Conservation (phyloP, 169 alveolate species). For the Toxoplasma gondii region DNA sequence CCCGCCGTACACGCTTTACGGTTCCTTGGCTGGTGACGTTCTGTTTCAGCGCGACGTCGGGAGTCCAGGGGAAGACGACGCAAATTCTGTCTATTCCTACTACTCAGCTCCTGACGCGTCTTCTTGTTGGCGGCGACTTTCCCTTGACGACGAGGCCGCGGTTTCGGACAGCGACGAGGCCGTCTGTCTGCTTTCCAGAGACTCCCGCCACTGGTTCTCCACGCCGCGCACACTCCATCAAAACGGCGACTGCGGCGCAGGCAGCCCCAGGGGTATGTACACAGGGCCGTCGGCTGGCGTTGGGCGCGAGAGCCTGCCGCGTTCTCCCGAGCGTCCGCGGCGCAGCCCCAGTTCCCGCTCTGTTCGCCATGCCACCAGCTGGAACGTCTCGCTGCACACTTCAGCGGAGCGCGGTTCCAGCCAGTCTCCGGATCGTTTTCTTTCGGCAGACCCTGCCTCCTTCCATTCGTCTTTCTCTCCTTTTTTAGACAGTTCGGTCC, state of each 20-base stretch:
- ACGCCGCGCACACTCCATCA: neutral
- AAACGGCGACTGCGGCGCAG: neutral
- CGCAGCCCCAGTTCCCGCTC: neutral
- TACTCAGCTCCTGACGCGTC: constrained; percentile 17
- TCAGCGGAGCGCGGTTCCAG: no score
- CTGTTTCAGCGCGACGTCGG: neutral
- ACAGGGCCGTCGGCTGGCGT: neutral
- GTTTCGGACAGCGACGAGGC: neutral
- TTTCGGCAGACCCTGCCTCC: no score
- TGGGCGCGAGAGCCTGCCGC: neutral
- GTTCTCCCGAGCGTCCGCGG: neutral
- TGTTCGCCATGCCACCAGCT: neutral
- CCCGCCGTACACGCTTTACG: no score
- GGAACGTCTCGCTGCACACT: neutral
- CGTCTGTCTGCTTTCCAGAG: neutral
- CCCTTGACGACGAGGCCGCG: neutral
- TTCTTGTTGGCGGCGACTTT: neutral
- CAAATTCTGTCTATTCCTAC: constrained; percentile 12
- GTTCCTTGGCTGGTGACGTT: no score
- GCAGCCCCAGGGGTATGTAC: neutral
- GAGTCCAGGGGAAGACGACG: neutral
- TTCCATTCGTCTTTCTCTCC: no score
- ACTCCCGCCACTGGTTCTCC: neutral
- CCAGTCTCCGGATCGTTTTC: no score
- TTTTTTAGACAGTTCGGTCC: no score